phyloP scores from a whole-genome alignment of 2,329 filamentous ascomycete genomes.

The Paradendryphiella salina region DNA sequence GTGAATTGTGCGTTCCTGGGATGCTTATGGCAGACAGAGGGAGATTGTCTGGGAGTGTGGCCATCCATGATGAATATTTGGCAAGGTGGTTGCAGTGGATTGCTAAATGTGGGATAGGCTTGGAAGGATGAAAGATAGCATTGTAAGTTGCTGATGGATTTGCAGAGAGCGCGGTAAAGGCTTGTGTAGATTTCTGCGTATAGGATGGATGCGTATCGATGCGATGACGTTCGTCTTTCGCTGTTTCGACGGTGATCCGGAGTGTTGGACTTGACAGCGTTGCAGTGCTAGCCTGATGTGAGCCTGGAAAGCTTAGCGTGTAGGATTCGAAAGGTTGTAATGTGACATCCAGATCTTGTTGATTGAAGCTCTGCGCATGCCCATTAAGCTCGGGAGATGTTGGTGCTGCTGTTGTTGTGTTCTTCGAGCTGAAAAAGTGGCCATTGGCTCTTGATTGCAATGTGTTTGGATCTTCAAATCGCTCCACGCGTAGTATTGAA shows the following conservation, averaged over 20 bases:
- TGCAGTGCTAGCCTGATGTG: neutral
- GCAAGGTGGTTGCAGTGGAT: slow-evolving; percentile 31
- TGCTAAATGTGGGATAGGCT: slow-evolving; percentile 45
- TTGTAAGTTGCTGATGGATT: slow-evolving; percentile 48
- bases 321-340: slow-evolving; percentile 70
- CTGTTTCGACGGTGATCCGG: slow-evolving; percentile 71
- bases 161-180: slow-evolving; percentile 46
- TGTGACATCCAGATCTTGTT: slow-evolving; percentile 64
- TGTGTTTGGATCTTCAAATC: slow-evolving; percentile 64
- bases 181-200: slow-evolving; percentile 45
- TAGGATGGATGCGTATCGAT: slow-evolving; percentile 67
- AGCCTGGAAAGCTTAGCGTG: slow-evolving; percentile 60
- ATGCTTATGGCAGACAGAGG: slow-evolving; percentile 82
- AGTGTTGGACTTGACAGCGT: slow-evolving; percentile 60
- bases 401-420: slow-evolving; percentile 32
- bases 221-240: slow-evolving; percentile 65
- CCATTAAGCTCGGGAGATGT: slow-evolving; percentile 52
- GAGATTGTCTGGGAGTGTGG: slow-evolving; percentile 68
- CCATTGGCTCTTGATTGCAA: slow-evolving; percentile 37
- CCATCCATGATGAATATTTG: slow-evolving; percentile 82
- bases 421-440: slow-evolving; percentile 40
- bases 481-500: slow-evolving; percentile 72
- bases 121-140: slow-evolving; percentile 51
- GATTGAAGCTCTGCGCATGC: slow-evolving; percentile 63
- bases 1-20: slow-evolving; percentile 93